Evolutionary conservation across 305 asterid species (phyloP).

Genomic region (Fraxinus dipetala): DNA sequence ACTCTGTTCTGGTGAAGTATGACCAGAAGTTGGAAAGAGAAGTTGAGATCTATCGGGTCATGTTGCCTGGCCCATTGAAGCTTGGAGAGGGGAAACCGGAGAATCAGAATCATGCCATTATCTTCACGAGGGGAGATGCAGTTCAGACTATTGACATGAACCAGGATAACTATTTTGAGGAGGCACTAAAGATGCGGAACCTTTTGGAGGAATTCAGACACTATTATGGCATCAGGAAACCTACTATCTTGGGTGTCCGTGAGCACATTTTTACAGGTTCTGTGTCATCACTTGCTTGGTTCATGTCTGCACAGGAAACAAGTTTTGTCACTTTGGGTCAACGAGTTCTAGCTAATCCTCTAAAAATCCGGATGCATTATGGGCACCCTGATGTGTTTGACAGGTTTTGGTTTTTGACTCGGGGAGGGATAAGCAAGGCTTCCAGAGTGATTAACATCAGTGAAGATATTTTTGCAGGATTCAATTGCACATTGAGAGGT

Average conservation of each 20-base stretch:
- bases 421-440: conserved; percentile 74
- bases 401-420: conserved; percentile 64
- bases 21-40: conserved; percentile 45
- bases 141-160: conserved; percentile 69
- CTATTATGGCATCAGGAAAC: conserved; percentile 55
- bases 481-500: conserved; percentile 65
- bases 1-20: conserved; percentile 62
- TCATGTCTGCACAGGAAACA: conserved; percentile 67
- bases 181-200: conserved; percentile 66
- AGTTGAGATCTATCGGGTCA: conserved; percentile 66
- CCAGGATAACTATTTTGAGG: conserved; percentile 67
- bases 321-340: conserved; percentile 72
- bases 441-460: conserved; percentile 62
- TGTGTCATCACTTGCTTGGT: conserved; percentile 71
- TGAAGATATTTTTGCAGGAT: conserved; percentile 68
- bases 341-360: conserved; percentile 63
- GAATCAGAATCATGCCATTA: conserved; percentile 66
- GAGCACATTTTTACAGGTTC: conserved; percentile 67
- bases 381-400: conserved; percentile 71
- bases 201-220: conserved; percentile 54
- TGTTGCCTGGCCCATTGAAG: conserved; percentile 67
- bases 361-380: conserved; percentile 65
- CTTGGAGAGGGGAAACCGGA: conserved; percentile 74
- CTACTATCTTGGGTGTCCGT: conserved; percentile 62
- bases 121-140: conserved; percentile 66